Evolutionary conservation across 2,329 filamentous ascomycete genomes (phyloP).

Genomic region (Dryadomyces quercus-mongolicae): DNA sequence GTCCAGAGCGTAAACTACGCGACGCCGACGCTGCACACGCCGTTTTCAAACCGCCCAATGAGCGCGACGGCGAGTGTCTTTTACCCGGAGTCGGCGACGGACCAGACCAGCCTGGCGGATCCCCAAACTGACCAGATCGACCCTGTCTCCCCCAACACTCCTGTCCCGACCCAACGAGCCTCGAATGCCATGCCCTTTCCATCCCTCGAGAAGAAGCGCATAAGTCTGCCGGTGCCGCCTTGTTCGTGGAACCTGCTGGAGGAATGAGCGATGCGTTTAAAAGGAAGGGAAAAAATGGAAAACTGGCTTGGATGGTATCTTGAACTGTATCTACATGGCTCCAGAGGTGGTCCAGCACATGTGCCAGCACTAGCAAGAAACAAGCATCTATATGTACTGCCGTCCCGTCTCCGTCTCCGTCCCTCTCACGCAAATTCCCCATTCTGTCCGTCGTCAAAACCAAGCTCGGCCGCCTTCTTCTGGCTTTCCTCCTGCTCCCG

Average conservation of each 20-base stretch:
- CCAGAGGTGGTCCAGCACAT: background rate
- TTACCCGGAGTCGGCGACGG: background rate
- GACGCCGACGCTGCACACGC: background rate
- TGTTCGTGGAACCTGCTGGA: background rate
- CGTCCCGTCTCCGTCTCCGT: too few species aligned
- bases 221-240: slow-evolving; percentile 21
- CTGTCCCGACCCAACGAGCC: too few species aligned
- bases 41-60: background rate
- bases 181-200: too few species aligned
- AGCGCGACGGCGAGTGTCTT: background rate
- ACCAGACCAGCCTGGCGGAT: too few species aligned
- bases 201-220: slow-evolving; percentile 12
- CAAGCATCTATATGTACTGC: too few species aligned
- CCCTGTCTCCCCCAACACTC: too few species aligned
- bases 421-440: slow-evolving; percentile 56
- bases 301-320: background rate
- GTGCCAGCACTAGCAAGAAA: too few species aligned
- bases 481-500: slow-evolving; percentile 8
- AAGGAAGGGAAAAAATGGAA: background rate
- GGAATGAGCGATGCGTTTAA: too few species aligned
- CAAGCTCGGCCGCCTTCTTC: slow-evolving; percentile 47
- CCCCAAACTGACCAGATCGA: too few species aligned
- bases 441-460: slow-evolving; percentile 81
- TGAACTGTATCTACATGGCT: background rate
- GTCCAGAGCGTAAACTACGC: background rate